Conservation (phyloP, 2,329 filamentous ascomycete genomes). For the Fusarium sp. region DNA sequence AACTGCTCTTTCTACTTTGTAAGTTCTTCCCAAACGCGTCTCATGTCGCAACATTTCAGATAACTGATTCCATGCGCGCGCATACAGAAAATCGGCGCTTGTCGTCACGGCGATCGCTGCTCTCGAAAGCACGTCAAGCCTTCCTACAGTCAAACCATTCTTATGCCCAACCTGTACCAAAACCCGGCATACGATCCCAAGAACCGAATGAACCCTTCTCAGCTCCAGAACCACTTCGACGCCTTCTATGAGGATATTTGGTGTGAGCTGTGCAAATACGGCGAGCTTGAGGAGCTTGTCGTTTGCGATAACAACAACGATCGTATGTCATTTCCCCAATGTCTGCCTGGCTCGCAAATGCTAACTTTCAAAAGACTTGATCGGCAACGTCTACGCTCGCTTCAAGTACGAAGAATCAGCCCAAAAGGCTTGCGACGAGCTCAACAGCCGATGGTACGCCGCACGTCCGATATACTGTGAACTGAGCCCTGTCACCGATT, state of each 20-base stretch:
- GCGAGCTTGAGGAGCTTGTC: constrained; percentile 95
- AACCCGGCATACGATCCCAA: constrained; percentile 97
- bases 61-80: constrained; percentile 33
- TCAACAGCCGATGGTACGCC: constrained; percentile 97
- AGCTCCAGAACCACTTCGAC: constrained; percentile 99
- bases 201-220: constrained; percentile 94
- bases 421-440: constrained; percentile 90
- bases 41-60: constrained; percentile 12
- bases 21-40: constrained; percentile 42
- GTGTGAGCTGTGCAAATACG: constrained; percentile 99
- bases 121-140: constrained; percentile 99
- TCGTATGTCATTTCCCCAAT: constrained; percentile 65
- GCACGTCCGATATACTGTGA: constrained; percentile 98
- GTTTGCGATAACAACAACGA: constrained; percentile 99
- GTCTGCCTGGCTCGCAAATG: neutral
- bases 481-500: constrained; percentile 95
- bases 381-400: constrained; percentile 98
- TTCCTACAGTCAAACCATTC: constrained; percentile 96
- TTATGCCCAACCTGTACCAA: constrained; percentile 98
- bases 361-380: constrained; percentile 73
- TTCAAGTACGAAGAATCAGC: constrained; percentile 99
- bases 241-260: constrained; percentile 99
- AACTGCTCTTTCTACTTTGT: constrained; percentile 96
- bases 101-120: constrained; percentile 97
- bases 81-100: constrained; percentile 95